Conservation (phyloP, 2,329 filamentous ascomycete species). For the Coniella vitis region DNA sequence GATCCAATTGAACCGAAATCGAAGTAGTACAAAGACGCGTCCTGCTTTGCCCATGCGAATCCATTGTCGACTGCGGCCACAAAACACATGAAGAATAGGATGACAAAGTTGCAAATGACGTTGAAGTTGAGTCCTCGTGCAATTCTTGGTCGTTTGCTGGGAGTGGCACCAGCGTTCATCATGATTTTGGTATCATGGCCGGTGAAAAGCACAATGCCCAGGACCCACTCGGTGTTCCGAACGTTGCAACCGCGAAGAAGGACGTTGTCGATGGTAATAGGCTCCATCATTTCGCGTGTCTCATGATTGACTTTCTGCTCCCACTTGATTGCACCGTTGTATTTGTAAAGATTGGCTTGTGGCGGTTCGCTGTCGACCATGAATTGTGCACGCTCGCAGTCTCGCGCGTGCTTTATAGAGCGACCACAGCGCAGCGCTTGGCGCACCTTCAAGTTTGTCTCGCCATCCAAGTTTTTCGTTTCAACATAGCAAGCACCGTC, state of each 20-base stretch:
- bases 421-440: constrained; percentile 83
- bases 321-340: constrained; percentile 87
- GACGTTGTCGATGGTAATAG: constrained; percentile 91
- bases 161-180: constrained; percentile 94
- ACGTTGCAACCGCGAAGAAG: constrained; percentile 89
- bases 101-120: constrained; percentile 90
- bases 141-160: constrained; percentile 86
- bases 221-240: constrained; percentile 91
- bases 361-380: constrained; percentile 83
- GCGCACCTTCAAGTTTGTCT: constrained; percentile 94
- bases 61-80: constrained; percentile 81
- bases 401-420: constrained; percentile 75
- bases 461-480: constrained; percentile 95
- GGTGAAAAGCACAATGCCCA: constrained; percentile 90
- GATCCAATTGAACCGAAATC: constrained; percentile 79
- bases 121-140: constrained; percentile 94
- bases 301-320: constrained; percentile 61
- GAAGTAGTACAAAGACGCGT: constrained; percentile 74
- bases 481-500: constrained; percentile 97
- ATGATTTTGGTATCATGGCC: constrained; percentile 98
- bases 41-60: constrained; percentile 65
- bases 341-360: constrained; percentile 91
- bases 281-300: constrained; percentile 76
- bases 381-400: constrained; percentile 88
- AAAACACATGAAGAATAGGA: constrained; percentile 85